These are phyloP conservation scores for Pseudogymnoascus sp. DNA, from an alignment of 2,329 filamentous ascomycete genomes.

Conservation along the genomic window DNA sequence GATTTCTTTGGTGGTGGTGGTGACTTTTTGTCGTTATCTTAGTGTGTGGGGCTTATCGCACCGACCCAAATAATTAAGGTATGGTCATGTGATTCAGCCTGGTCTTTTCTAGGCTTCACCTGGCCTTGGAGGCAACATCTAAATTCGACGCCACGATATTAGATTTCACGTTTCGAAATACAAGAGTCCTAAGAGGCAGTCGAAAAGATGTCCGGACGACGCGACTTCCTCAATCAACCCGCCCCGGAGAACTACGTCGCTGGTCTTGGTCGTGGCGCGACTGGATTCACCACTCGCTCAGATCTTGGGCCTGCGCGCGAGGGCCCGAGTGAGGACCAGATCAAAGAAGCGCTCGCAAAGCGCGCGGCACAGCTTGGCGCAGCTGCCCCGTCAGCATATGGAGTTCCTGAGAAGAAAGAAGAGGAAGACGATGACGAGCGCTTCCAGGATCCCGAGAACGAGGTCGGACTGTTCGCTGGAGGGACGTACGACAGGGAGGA, in stretches of 20 bases:
- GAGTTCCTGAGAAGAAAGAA: constrained; percentile 47
- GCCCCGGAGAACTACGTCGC: constrained; percentile 86
- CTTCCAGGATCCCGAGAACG: constrained; percentile 94
- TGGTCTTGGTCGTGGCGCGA: constrained; percentile 93
- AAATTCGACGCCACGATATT: neutral
- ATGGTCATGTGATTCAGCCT: constrained; percentile 2
- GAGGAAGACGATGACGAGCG: constrained; percentile 69
- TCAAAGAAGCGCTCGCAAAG: constrained; percentile 94
- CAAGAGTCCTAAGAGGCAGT: constrained; percentile 1
- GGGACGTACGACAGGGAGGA: constrained; percentile 96
- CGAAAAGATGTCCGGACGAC: constrained; percentile 40
- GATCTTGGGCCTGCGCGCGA: constrained; percentile 92
- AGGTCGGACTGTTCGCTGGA: constrained; percentile 88
- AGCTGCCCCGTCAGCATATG: constrained; percentile 65
- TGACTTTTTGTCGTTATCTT: constrained; percentile 8
- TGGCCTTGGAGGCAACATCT: neutral
- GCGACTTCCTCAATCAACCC: constrained; percentile 81
- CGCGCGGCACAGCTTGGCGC: constrained; percentile 74
- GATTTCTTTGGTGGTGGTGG: constrained; percentile 5
- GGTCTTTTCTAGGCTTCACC: neutral
- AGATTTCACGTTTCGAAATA: neutral
- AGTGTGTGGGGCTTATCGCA: constrained; percentile 8
- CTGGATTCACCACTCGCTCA: constrained; percentile 93
- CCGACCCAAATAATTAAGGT: neutral
- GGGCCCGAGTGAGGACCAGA: constrained; percentile 94